Conservation (phyloP, 1,284 basidiomycete genomes). For the Mycena citricolor region DNA sequence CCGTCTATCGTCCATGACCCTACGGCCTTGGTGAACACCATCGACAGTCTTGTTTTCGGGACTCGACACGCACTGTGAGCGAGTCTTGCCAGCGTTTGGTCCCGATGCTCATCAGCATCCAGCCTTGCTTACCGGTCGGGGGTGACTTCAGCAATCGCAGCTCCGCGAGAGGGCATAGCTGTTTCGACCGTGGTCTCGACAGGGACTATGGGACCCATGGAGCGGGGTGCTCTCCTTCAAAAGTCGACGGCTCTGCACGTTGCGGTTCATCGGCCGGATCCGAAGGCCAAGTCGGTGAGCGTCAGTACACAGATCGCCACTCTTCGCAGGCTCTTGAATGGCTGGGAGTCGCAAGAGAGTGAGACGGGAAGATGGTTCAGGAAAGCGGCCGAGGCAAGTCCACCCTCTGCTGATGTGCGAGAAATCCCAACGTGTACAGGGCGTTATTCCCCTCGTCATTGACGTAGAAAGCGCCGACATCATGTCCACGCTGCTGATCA, state of each 20-base stretch:
- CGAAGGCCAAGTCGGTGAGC: constrained; percentile 43
- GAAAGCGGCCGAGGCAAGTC: constrained; percentile 54
- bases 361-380: constrained; percentile 55
- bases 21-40: constrained; percentile 58
- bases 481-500: constrained; percentile 71
- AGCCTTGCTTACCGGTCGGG: constrained; percentile 59
- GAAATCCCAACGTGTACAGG: no score
- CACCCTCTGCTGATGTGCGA: constrained; percentile 3
- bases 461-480: constrained; percentile 72
- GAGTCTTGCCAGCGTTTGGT: no score
- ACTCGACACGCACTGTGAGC: constrained; percentile 64
- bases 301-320: constrained; percentile 74
- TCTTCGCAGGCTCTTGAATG: constrained; percentile 56
- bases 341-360: constrained; percentile 46
- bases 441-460: constrained; percentile 62
- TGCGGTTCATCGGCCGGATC: constrained; percentile 47
- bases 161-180: constrained; percentile 48
- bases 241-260: constrained; percentile 74
- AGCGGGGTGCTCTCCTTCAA: constrained; percentile 67
- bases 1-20: constrained; percentile 40
- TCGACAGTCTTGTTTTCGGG: constrained; percentile 71
- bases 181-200: constrained; percentile 67
- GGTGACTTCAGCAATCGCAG: constrained; percentile 57
- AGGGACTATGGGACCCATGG: constrained; percentile 61
- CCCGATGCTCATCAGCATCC: constrained; percentile 17